A percentile compares a stretch with the other conserved stretches of the same genome.
phyloP scores from a whole-genome alignment of 2,329 filamentous ascomycete species.

The Aspergillus caelatus region DNA sequence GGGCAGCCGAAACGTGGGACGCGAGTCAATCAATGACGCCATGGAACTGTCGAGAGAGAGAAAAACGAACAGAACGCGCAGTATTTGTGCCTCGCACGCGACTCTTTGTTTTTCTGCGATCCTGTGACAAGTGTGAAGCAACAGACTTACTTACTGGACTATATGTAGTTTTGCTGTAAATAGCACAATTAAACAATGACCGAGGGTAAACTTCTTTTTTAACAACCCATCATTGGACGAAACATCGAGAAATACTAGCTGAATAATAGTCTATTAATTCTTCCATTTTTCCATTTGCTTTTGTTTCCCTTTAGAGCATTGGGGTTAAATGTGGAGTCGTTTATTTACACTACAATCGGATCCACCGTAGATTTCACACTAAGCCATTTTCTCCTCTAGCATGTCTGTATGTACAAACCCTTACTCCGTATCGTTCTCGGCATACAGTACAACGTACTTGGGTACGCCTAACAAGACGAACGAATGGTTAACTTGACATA shows the following conservation, averaged over 20 bases:
- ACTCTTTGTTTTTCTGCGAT: slow-evolving; percentile 3
- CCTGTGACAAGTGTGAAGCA: not conserved
- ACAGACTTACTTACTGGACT: not conserved
- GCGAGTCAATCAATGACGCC: slow-evolving; percentile 35
- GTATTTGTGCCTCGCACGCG: slow-evolving; percentile 14
- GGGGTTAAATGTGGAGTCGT: slow-evolving; percentile 25
- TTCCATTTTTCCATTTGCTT: not conserved
- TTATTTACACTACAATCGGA: slow-evolving; percentile 28
- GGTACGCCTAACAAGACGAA: not conserved
- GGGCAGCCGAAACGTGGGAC: slow-evolving; percentile 33
- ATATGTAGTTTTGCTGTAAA: not conserved
- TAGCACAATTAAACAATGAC: not conserved
- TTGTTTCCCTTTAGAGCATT: slow-evolving; percentile 12
- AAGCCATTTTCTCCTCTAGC: slow-evolving; percentile 7
- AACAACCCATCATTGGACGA: slow-evolving; percentile 7
- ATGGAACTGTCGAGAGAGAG: slow-evolving; percentile 19
- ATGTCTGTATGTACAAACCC: slow-evolving; percentile 11
- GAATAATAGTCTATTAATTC: slow-evolving; percentile 4
- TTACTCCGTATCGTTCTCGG: slow-evolving; percentile 15
- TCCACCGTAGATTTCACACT: slow-evolving; percentile 16
- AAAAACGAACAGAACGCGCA: slow-evolving; percentile 6
- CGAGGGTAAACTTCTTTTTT: not conserved
- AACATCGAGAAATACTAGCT: not conserved
- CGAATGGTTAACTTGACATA: not conserved
- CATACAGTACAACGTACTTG: not conserved